Conservation (phyloP, 2,329 filamentous ascomycete species). For the Botrytis fabae region DNA sequence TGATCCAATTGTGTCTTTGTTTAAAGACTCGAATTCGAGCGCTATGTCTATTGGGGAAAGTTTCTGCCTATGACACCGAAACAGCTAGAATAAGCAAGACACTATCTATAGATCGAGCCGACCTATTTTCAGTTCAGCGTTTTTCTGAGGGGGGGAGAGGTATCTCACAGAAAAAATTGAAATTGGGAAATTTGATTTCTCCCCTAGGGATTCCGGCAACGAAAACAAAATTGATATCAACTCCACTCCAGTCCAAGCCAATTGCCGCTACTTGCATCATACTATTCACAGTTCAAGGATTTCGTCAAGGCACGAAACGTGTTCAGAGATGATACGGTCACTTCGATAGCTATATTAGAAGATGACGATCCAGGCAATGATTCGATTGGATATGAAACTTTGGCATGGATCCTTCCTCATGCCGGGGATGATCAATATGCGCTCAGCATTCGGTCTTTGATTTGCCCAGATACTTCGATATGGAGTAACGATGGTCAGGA, state of each 20-base stretch:
- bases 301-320: background rate
- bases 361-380: background rate
- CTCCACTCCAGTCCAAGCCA: too few species aligned
- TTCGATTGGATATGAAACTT: rapidly evolving
- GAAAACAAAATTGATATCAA: rapidly evolving
- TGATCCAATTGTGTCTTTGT: too few species aligned
- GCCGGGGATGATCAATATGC: background rate
- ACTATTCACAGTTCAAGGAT: rapidly evolving
- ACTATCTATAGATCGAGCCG: too few species aligned
- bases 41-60: too few species aligned
- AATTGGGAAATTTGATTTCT: too few species aligned
- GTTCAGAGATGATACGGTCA: rapidly evolving
- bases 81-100: too few species aligned
- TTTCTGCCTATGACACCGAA: too few species aligned
- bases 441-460: rapidly evolving
- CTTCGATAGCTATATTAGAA: background rate
- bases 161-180: too few species aligned
- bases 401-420: too few species aligned
- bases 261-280: background rate
- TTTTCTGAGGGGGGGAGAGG: too few species aligned
- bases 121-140: too few species aligned
- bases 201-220: rapidly evolving
- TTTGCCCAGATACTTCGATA: background rate
- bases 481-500: background rate
- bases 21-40: too few species aligned